phyloP scores from a whole-genome alignment of 805 yeast genomes.

The Spathaspora passalidarum region DNA sequence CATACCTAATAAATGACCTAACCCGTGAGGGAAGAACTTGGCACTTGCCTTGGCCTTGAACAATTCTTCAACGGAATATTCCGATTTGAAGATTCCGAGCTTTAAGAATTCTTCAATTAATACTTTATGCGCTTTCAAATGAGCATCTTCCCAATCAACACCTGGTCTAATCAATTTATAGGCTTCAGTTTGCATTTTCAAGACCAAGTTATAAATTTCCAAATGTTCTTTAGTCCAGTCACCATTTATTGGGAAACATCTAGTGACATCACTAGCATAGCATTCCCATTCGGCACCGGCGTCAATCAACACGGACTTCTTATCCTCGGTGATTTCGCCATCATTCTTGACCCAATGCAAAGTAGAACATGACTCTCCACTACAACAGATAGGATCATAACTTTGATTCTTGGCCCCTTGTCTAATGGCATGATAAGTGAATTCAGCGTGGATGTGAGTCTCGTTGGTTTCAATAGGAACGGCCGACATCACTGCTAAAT shows the following conservation, averaged over 20 bases:
- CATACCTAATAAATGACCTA: conserved; percentile 91
- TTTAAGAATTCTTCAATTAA: conserved; percentile 66
- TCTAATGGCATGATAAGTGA: conserved; percentile 86
- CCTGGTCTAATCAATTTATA: conserved; percentile 80
- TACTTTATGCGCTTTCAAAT: conserved; percentile 73
- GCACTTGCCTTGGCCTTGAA: conserved; percentile 68
- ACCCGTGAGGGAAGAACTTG: conserved; percentile 90
- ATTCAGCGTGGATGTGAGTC: conserved; percentile 93
- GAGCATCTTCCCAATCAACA: conserved; percentile 80
- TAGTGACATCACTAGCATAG: conserved; percentile 90
- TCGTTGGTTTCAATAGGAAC: conserved; percentile 83
- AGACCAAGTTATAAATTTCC: conserved; percentile 74
- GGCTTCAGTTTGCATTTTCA: conserved; percentile 75
- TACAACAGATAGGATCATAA: conserved; percentile 94
- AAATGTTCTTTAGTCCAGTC: conserved; percentile 86
- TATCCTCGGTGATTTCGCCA: conserved; percentile 42
- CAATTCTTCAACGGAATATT: conserved; percentile 59
- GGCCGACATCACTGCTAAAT: conserved; percentile 89
- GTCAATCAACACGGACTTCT: conserved; percentile 75
- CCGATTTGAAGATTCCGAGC: conserved; percentile 70
- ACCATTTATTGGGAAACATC: conserved; percentile 91
- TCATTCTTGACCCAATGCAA: conserved; percentile 87
- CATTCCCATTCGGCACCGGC: conserved; percentile 98
- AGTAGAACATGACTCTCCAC: conserved; percentile 89
- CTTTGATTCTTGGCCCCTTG: conserved; percentile 90